phyloP scores from a whole-genome alignment of 495 filamentous ascomycete species.

The Hypoxylon rickii region DNA sequence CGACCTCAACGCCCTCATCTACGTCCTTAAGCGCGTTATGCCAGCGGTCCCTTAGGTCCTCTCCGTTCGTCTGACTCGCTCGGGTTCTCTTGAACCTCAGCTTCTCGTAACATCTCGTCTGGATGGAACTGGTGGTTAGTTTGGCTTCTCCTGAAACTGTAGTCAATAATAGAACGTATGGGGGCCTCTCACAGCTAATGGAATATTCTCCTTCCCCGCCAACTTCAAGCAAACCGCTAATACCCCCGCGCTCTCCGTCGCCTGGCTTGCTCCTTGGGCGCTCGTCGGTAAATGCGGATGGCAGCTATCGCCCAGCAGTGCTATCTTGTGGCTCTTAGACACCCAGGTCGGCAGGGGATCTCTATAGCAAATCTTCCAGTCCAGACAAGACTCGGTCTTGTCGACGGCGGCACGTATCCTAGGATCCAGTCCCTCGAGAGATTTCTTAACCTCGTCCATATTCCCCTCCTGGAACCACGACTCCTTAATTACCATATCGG shows the following conservation, averaged over 20 bases:
- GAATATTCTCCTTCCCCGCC: conserved; percentile 49
- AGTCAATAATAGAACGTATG: neutral
- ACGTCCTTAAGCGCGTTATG: conserved; percentile 54
- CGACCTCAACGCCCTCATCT: conserved; percentile 53
- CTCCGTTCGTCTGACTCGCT: conserved; percentile 54
- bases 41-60: conserved; percentile 59
- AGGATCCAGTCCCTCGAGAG: conserved; percentile 45
- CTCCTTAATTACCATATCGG: conserved; percentile 54
- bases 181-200: conserved; percentile 44
- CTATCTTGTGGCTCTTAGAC: conserved; percentile 50
- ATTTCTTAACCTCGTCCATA: conserved; percentile 49
- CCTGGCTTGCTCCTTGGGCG: conserved; percentile 56
- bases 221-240: conserved; percentile 51
- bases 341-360: conserved; percentile 55
- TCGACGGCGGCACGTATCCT: conserved; percentile 50
- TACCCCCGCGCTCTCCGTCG: conserved; percentile 53
- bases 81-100: conserved; percentile 52
- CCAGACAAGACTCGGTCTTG: conserved; percentile 53
- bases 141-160: neutral
- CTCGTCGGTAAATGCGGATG: conserved; percentile 55
- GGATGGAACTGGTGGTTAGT: neutral
- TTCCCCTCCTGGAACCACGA: conserved; percentile 56
- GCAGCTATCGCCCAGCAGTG: conserved; percentile 53
- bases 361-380: conserved; percentile 58
- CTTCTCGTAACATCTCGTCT: conserved; percentile 58